Conservation (phyloP, 805 yeast genomes). For the Starmerella potacharoeniae region DNA sequence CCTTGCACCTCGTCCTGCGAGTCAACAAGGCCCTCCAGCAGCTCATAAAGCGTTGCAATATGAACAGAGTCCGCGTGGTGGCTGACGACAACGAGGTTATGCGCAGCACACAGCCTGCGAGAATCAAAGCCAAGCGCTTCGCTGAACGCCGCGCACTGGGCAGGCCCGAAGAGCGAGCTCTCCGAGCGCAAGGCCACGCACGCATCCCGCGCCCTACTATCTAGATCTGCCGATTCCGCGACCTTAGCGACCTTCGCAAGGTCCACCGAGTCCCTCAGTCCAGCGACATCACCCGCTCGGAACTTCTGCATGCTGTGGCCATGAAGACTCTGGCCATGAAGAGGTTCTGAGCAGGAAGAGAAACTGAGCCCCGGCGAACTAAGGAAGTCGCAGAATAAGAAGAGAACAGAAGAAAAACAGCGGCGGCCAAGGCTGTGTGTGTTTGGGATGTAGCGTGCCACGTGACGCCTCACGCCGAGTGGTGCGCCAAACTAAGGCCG, state of each 20-base stretch:
- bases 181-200: neutral
- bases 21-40: slow-evolving; percentile 2
- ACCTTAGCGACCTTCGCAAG: neutral
- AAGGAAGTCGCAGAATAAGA: neutral
- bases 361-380: neutral
- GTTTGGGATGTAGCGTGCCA: no score
- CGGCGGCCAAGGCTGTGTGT: no score
- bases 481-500: neutral
- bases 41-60: slow-evolving; percentile 7
- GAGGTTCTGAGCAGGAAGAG: neutral
- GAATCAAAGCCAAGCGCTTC: slow-evolving; percentile 7
- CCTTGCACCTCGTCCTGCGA: slow-evolving; percentile 3
- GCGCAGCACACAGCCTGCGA: slow-evolving; percentile 16
- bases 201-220: neutral
- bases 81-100: slow-evolving; percentile 15
- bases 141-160: neutral
- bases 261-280: neutral
- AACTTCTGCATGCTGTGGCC: neutral
- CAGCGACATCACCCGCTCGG: neutral
- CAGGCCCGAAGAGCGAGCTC: neutral
- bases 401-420: neutral
- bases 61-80: slow-evolving; percentile 14
- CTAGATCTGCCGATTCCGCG: neutral
- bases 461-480: no score
- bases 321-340: neutral